Evolutionary conservation across 2,329 filamentous ascomycete species (phyloP).

Genomic region (Myriosclerotinia curreyana): DNA sequence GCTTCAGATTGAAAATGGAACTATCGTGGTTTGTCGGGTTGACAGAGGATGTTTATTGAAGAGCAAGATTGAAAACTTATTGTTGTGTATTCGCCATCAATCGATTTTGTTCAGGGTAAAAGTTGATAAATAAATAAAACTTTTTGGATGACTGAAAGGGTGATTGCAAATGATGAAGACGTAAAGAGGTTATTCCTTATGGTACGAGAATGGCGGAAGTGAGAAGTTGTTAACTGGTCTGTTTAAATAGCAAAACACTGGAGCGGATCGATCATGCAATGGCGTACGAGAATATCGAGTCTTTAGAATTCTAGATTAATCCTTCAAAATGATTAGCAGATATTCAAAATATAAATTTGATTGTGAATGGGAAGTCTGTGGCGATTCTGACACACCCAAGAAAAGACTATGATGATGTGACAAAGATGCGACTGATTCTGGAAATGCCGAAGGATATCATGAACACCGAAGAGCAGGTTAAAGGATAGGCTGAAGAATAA

Average conservation of each 20-base stretch:
- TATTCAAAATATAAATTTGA: constrained; percentile 17
- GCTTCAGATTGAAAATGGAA: constrained; percentile 25
- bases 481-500: no score
- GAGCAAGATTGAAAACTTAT: constrained; percentile 33
- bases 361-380: constrained; percentile 23
- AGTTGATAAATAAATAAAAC: constrained; percentile 21
- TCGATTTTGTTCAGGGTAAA: constrained; percentile 17
- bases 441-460: background rate
- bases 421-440: constrained; percentile 17
- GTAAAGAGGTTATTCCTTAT: constrained; percentile 13
- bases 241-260: no score
- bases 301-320: constrained; percentile 24
- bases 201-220: constrained; percentile 23
- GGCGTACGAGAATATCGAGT: constrained; percentile 24
- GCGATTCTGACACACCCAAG: constrained; percentile 27
- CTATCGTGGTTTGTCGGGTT: constrained; percentile 23
- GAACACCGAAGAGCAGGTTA: background rate
- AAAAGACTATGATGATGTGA: constrained; percentile 12
- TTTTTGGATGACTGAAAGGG: constrained; percentile 20
- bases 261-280: constrained; percentile 36
- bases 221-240: constrained; percentile 25
- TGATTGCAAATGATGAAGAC: constrained; percentile 11
- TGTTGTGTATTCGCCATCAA: constrained; percentile 36
- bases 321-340: constrained; percentile 27
- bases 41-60: constrained; percentile 24